Conservation (phyloP, 2,329 filamentous ascomycete genomes). For the Monilinia vaccinii-corymbosi region DNA sequence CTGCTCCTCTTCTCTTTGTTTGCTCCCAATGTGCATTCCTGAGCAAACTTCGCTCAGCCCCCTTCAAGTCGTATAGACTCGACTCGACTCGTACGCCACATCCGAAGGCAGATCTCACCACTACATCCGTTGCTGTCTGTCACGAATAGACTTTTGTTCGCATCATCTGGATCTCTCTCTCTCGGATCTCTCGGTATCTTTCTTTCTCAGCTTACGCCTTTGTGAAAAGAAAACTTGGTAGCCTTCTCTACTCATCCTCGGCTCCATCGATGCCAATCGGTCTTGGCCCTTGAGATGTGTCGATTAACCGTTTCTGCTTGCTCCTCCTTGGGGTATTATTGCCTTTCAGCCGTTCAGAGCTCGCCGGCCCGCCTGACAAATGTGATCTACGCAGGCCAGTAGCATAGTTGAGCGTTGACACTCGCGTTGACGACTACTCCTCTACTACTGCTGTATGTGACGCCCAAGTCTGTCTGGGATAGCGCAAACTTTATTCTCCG, state of each 20-base stretch:
- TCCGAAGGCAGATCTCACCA: neutral
- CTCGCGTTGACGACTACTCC: neutral
- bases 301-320: neutral
- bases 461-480: neutral
- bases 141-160: neutral
- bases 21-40: neutral
- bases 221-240: neutral
- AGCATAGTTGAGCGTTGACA: neutral
- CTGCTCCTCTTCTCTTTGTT: neutral
- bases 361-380: neutral
- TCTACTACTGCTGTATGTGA: neutral
- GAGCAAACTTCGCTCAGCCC: neutral
- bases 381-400: too few relatives aligned
- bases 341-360: neutral
- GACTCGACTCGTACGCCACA: neutral
- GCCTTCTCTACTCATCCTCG: neutral
- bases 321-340: too few relatives aligned
- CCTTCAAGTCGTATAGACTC: neutral
- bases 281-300: neutral
- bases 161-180: neutral
- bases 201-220: neutral
- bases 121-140: too few relatives aligned
- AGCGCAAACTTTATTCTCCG: constrained; percentile 4
- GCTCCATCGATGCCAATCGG: neutral
- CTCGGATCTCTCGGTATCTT: neutral